Evolutionary conservation across 768 basidiomycete species (phyloP).

Genomic region (Mycena albidolilacea): DNA sequence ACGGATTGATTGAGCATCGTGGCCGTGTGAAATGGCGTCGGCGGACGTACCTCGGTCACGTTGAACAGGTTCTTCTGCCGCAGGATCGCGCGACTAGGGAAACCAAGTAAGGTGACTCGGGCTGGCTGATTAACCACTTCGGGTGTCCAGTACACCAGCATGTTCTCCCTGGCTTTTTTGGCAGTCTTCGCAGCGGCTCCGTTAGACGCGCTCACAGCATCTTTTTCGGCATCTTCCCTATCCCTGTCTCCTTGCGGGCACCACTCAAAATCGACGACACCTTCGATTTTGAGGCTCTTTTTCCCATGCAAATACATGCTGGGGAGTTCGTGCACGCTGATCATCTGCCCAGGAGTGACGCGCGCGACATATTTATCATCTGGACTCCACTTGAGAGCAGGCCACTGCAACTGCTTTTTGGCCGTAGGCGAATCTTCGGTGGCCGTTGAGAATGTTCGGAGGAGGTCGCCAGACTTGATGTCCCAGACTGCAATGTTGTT

Average conservation of each 20-base stretch:
- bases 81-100: conserved; percentile 87
- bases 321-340: conserved; percentile 96
- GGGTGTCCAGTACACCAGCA: conserved; percentile 98
- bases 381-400: conserved; percentile 95
- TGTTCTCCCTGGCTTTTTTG: conserved; percentile 88
- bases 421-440: conserved; percentile 67
- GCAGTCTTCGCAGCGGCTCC: conserved; percentile 58
- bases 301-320: conserved; percentile 95
- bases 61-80: conserved; percentile 98
- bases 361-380: conserved; percentile 97
- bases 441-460: conserved; percentile 89
- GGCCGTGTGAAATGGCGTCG: conserved; percentile 25
- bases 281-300: conserved; percentile 97
- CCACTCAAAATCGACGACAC: conserved; percentile 99
- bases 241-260: conserved; percentile 94
- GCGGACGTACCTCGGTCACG: conserved; percentile 87
- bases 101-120: conserved; percentile 91
- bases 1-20: conserved; percentile 25
- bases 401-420: conserved; percentile 95
- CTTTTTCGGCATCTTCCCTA: conserved; percentile 76
- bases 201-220: conserved; percentile 47
- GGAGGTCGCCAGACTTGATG: conserved; percentile 90
- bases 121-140: conserved; percentile 98
- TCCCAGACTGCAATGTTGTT: conserved; percentile 99
- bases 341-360: conserved; percentile 90